A percentile compares a stretch with the other conserved stretches of the same genome.
These are phyloP conservation scores for Penicillium glabrum DNA, from an alignment of 2,329 filamentous ascomycete species.

Conservation along the genomic window DNA sequence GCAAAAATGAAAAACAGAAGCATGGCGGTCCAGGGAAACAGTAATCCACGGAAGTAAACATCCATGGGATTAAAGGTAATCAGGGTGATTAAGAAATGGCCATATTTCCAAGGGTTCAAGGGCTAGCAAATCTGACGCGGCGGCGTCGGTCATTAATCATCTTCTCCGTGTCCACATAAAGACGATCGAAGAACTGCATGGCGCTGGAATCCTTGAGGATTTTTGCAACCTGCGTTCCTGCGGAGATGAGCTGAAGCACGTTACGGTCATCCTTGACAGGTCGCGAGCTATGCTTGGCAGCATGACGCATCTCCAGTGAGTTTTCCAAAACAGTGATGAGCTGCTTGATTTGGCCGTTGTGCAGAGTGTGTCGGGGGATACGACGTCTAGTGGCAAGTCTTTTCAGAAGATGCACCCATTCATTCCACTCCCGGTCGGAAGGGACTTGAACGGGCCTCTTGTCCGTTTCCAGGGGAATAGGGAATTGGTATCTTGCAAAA, in stretches of 20 bases:
- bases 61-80: background rate
- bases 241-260: conserved; percentile 82
- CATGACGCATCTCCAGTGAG: conserved; percentile 83
- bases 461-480: conserved; percentile 78
- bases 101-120: conserved; percentile 2
- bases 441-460: conserved; percentile 74
- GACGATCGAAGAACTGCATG: conserved; percentile 76
- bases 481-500: conserved; percentile 87
- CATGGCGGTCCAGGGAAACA: conserved; percentile 4
- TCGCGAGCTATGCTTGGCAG: conserved; percentile 77
- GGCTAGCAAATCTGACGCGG: conserved; percentile 35
- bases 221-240: conserved; percentile 82
- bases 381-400: conserved; percentile 80
- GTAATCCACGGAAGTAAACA: conserved; percentile 1
- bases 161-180: conserved; percentile 80
- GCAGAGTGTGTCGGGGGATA: conserved; percentile 79
- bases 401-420: conserved; percentile 88
- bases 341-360: conserved; percentile 89
- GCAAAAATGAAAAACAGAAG: background rate
- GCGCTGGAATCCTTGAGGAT: conserved; percentile 80
- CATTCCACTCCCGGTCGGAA: conserved; percentile 82
- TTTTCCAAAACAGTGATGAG: conserved; percentile 87
- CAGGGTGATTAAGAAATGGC: conserved; percentile 2
- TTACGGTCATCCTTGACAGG: conserved; percentile 86
- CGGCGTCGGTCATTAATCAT: conserved; percentile 68